A percentile compares a stretch with the other conserved stretches of the same genome.
Conservation (phyloP, 1,284 basidiomycete genomes). For the Fomitopsis palustris region DNA sequence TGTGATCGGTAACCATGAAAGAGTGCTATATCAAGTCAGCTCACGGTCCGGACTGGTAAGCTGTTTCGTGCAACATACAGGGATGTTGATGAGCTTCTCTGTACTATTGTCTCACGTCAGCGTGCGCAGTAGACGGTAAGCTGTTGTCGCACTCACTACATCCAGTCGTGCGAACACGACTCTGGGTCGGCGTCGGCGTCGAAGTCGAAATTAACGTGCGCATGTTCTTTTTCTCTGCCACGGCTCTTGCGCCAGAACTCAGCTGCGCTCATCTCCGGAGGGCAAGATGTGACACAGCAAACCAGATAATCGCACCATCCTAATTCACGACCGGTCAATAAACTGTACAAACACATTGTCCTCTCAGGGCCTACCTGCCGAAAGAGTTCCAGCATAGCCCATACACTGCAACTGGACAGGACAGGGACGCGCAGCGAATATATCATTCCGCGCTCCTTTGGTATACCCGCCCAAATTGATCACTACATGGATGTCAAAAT, state of each 20-base stretch:
- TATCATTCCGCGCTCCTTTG: conserved; percentile 61
- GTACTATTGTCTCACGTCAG: conserved; percentile 21
- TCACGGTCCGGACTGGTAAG: not conserved
- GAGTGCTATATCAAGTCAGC: conserved; percentile 35
- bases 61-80: conserved; percentile 26
- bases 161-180: conserved; percentile 42
- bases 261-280: conserved; percentile 40
- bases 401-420: conserved; percentile 60
- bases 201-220: conserved; percentile 14
- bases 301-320: conserved; percentile 66
- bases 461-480: conserved; percentile 63
- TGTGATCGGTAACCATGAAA: conserved; percentile 63
- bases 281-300: conserved; percentile 49
- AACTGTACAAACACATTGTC: too few relatives aligned
- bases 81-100: conserved; percentile 53
- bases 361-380: conserved; percentile 32
- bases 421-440: conserved; percentile 56
- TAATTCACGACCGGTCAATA: conserved; percentile 5
- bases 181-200: conserved; percentile 53
- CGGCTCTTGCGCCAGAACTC: conserved; percentile 34
- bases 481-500: conserved; percentile 27
- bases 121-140: not conserved
- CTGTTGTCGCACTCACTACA: conserved; percentile 41
- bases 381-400: conserved; percentile 56
- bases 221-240: conserved; percentile 1